A percentile compares a stretch with the other conserved stretches of the same genome.
Conservation (phyloP, 371 early-diverging fungal species). For the Saksenaea vasiformis region DNA sequence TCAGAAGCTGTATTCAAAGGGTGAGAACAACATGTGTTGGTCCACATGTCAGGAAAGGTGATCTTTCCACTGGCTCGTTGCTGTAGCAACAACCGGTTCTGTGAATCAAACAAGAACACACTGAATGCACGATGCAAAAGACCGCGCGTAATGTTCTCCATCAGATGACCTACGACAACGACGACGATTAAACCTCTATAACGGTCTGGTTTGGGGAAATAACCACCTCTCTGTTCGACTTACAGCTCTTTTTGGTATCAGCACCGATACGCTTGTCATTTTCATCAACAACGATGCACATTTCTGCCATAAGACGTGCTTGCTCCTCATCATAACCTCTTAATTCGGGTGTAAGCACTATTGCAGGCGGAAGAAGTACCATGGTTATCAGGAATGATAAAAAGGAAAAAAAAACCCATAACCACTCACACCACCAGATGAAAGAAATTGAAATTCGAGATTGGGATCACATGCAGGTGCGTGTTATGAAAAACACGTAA, state of each 20-base stretch:
- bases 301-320: constrained; percentile 91
- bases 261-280: constrained; percentile 81
- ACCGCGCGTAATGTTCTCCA: constrained; percentile 81
- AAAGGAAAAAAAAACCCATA: background rate
- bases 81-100: constrained; percentile 81
- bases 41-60: constrained; percentile 92
- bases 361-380: background rate
- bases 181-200: too few species aligned
- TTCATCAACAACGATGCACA: constrained; percentile 89
- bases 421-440: background rate
- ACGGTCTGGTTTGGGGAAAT: too few species aligned
- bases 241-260: constrained; percentile 88
- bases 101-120: constrained; percentile 86
- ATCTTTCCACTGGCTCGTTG: constrained; percentile 94
- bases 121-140: constrained; percentile 94
- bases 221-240: too few species aligned
- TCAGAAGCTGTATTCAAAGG: constrained; percentile 81
- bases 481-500: background rate
- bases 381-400: background rate
- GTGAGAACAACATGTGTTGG: constrained; percentile 97
- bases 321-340: constrained; percentile 75
- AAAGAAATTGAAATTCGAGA: background rate
- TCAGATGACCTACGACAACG: constrained; percentile 67
- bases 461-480: background rate
- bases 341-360: constrained; percentile 50